A percentile compares a stretch with the other conserved stretches of the same genome.
Conservation (phyloP, 768 basidiomycete genomes). For the Gymnopilus junonius region DNA sequence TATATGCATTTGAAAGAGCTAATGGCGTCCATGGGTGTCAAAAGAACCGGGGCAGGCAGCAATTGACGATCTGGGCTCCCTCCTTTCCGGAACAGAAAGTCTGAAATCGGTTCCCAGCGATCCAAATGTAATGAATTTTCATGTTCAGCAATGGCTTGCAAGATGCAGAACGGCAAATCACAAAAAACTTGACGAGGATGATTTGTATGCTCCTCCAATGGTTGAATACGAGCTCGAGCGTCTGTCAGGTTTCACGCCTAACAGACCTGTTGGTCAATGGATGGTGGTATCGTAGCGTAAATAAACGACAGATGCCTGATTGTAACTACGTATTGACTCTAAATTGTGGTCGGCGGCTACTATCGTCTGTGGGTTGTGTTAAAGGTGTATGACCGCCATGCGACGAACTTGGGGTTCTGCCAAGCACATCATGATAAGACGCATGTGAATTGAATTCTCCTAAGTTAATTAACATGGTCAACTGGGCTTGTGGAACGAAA, state of each 20-base stretch:
- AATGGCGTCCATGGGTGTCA: not conserved
- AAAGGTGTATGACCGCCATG: conserved; percentile 62
- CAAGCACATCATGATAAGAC: conserved; percentile 32
- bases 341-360: not conserved
- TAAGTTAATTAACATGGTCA: conserved; percentile 15
- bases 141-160: conserved; percentile 21
- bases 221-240: conserved; percentile 13
- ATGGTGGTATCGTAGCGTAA: conserved; percentile 20
- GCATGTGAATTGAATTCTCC: conserved; percentile 22
- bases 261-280: conserved; percentile 24
- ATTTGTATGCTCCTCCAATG: conserved; percentile 13
- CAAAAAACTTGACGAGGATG: conserved; percentile 22
- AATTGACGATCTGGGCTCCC: conserved; percentile 15
- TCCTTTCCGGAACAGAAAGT: conserved; percentile 19
- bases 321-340: not conserved
- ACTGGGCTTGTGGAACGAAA: conserved; percentile 44
- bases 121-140: conserved; percentile 7
- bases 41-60: conserved; percentile 19
- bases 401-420: conserved; percentile 62
- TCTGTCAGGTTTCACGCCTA: conserved; percentile 7
- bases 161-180: conserved; percentile 17
- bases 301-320: not conserved
- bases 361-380: conserved; percentile 21
- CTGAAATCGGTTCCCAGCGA: conserved; percentile 9
- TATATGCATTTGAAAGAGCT: not conserved